A percentile compares a stretch with the other conserved stretches of the same genome.
Conservation (phyloP, 148 eudicot species). For the Mesembryanthemum crystallinum region DNA sequence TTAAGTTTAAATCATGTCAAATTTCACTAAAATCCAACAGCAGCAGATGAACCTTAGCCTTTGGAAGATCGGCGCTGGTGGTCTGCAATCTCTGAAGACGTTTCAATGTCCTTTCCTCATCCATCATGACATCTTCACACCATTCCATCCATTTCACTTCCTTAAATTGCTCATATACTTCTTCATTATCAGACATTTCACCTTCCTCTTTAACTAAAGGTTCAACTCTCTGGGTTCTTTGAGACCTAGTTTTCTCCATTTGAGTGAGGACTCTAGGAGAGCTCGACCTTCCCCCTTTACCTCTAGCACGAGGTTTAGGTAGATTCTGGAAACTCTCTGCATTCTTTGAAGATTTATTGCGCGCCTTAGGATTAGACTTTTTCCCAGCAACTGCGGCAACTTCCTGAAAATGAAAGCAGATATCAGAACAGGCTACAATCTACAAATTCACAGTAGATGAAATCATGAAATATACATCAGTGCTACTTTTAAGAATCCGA, state of each 20-base stretch:
- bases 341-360: constrained; percentile 64
- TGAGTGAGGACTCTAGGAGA: constrained; percentile 39
- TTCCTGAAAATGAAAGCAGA: constrained; percentile 53
- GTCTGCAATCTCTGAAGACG: constrained; percentile 90
- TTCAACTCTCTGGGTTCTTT: constrained; percentile 60
- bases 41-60: constrained; percentile 67
- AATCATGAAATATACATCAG: neutral
- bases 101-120: constrained; percentile 76
- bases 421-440: neutral
- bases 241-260: constrained; percentile 43
- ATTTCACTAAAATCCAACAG: neutral
- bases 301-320: constrained; percentile 47
- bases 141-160: constrained; percentile 99
- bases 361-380: constrained; percentile 51
- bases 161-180: constrained; percentile 97
- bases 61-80: constrained; percentile 88
- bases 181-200: constrained; percentile 97
- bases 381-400: constrained; percentile 62
- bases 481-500: neutral
- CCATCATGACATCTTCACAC: constrained; percentile 94
- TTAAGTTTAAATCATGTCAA: neutral
- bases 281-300: constrained; percentile 51
- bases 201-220: constrained; percentile 95
- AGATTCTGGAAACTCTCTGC: constrained; percentile 35
- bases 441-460: neutral